phyloP scores from a whole-genome alignment of 1,139 yeast genomes.

The Lodderomyces elongisporus region DNA sequence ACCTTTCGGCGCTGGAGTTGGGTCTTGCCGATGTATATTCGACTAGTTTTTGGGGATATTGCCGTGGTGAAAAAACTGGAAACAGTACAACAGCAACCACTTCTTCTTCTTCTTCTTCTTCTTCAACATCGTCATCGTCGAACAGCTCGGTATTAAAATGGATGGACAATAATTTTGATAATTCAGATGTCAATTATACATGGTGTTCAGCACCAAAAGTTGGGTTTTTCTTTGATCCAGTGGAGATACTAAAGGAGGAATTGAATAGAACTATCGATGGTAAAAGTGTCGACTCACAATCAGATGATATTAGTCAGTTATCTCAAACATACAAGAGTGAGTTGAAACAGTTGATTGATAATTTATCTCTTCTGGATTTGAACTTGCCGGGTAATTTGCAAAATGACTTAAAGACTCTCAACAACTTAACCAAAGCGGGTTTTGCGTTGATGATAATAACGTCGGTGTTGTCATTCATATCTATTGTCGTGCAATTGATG shows the following conservation, averaged over 20 bases:
- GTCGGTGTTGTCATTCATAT: conserved; percentile 24
- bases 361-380: conserved; percentile 26
- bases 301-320: conserved; percentile 14
- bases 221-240: conserved; percentile 50
- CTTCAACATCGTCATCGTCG: conserved; percentile 12
- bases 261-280: conserved; percentile 26
- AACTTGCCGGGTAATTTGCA: conserved; percentile 36
- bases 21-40: conserved; percentile 62
- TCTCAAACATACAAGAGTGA: conserved; percentile 19
- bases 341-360: conserved; percentile 26
- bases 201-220: conserved; percentile 53
- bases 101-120: conserved; percentile 46
- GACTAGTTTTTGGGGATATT: conserved; percentile 70
- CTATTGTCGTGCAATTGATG: conserved; percentile 26
- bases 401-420: conserved; percentile 27
- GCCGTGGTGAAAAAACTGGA: conserved; percentile 41
- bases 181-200: conserved; percentile 39
- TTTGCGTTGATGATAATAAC: conserved; percentile 27
- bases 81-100: conserved; percentile 34
- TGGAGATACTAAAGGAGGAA: conserved; percentile 40
- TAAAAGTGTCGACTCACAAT: conserved; percentile 13
- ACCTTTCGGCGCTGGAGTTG: conserved; percentile 13
- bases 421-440: conserved; percentile 22
- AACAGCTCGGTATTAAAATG: conserved; percentile 8
- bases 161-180: conserved; percentile 17